phyloP scores from a whole-genome alignment of 176 grass and related monocot genomes.

The Stipa capillata region DNA sequence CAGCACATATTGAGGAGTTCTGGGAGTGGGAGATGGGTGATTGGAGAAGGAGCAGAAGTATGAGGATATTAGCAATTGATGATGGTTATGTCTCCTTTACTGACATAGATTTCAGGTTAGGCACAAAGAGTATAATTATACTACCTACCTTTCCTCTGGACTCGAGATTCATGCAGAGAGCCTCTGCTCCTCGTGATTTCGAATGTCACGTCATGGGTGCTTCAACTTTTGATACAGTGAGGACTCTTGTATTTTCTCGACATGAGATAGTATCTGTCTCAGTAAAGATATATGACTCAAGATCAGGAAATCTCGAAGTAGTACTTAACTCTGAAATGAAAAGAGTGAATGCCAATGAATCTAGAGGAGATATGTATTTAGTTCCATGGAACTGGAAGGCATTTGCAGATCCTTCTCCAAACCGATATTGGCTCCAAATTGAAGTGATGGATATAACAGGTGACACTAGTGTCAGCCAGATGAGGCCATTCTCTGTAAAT shows the following conservation, averaged over 20 bases:
- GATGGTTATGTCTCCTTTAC: slow-evolving; percentile 80
- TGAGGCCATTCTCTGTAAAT: slow-evolving; percentile 88
- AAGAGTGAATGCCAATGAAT: slow-evolving; percentile 53
- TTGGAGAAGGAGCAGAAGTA: slow-evolving; percentile 71
- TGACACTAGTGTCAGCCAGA: slow-evolving; percentile 43
- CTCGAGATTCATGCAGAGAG: slow-evolving; percentile 90
- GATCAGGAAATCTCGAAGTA: slow-evolving; percentile 48
- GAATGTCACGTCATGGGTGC: slow-evolving; percentile 44
- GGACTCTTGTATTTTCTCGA: slow-evolving; percentile 86
- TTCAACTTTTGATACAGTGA: slow-evolving; percentile 60
- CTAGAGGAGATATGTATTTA: slow-evolving; percentile 70
- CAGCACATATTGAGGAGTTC: slow-evolving; percentile 45
- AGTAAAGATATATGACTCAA: slow-evolving; percentile 80
- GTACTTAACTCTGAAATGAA: slow-evolving; percentile 75
- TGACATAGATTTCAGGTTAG: slow-evolving; percentile 89
- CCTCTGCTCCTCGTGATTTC: slow-evolving; percentile 53
- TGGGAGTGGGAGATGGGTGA: slow-evolving; percentile 99
- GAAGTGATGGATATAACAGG: slow-evolving; percentile 72
- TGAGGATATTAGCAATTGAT: slow-evolving; percentile 91
- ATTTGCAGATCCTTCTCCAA: slow-evolving; percentile 72
- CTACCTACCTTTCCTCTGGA: slow-evolving; percentile 89
- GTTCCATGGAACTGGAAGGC: slow-evolving; percentile 93
- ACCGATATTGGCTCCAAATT: slow-evolving; percentile 85
- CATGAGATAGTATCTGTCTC: slow-evolving; percentile 65
- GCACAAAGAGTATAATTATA: slow-evolving; percentile 75